A percentile compares a stretch with the other conserved stretches of the same genome.
Conservation (phyloP, 2,329 filamentous ascomycete genomes). For the Corinectria fuckeliana region DNA sequence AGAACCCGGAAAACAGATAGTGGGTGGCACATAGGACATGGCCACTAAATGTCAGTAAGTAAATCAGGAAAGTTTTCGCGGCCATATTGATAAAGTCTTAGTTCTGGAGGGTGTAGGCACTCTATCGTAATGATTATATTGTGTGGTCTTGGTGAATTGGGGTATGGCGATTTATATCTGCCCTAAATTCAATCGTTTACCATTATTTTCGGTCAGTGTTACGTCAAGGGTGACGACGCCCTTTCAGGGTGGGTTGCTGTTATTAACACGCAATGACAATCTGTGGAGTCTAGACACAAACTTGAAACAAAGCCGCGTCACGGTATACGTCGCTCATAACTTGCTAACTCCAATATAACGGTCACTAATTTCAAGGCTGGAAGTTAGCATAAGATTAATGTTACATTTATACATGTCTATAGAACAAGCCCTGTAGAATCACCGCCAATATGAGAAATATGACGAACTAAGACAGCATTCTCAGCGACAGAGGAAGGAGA, state of each 20-base stretch:
- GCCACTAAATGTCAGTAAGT: slow-evolving; percentile 4
- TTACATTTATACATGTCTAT: neutral
- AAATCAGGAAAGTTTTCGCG: neutral
- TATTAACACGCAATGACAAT: neutral
- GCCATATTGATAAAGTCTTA: neutral
- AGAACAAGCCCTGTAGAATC: neutral
- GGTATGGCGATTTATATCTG: neutral
- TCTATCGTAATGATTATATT: neutral
- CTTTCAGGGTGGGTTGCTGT: neutral
- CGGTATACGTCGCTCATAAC: neutral
- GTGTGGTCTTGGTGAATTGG: neutral
- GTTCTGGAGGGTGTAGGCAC: neutral
- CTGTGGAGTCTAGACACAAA: neutral
- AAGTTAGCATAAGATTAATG: neutral
- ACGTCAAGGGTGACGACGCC: slow-evolving; percentile 1
- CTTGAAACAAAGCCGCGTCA: neutral
- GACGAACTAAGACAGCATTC: too few relatives aligned
- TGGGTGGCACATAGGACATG: slow-evolving; percentile 9
- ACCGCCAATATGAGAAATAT: too few relatives aligned
- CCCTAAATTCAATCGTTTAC: neutral
- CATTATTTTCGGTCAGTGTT: neutral
- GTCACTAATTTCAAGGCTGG: neutral
- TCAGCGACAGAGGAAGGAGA: too few relatives aligned
- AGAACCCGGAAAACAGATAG: slow-evolving; percentile 18
- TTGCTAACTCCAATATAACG: neutral